These are phyloP conservation scores for Pseudofabraea citricarpa DNA, from an alignment of 2,329 filamentous ascomycete genomes.

Conservation along the genomic window DNA sequence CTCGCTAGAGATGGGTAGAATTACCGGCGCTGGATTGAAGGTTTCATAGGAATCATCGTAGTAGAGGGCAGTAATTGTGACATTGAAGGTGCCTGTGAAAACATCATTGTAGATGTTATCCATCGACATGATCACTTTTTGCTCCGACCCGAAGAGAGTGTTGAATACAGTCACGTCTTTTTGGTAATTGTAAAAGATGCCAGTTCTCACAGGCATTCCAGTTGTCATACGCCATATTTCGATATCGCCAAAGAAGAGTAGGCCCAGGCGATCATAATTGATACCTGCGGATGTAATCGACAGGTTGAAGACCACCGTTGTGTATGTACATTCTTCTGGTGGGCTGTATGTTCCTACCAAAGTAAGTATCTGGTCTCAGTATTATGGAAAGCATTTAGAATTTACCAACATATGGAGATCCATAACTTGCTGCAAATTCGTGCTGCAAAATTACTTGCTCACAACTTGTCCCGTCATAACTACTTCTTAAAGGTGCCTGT, in stretches of 20 bases:
- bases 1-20: conserved; percentile 52
- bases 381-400: neutral
- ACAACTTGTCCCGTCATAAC: conserved; percentile 13
- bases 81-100: conserved; percentile 68
- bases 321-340: conserved; percentile 24
- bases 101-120: conserved; percentile 63
- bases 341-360: neutral
- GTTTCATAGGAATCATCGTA: conserved; percentile 23
- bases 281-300: conserved; percentile 53
- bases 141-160: conserved; percentile 53
- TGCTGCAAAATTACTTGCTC: conserved; percentile 33
- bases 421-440: conserved; percentile 66
- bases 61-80: conserved; percentile 53
- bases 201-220: conserved; percentile 52
- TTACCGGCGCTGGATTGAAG: conserved; percentile 48
- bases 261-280: conserved; percentile 57
- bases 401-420: conserved; percentile 60
- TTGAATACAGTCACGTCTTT: conserved; percentile 63
- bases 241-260: conserved; percentile 57
- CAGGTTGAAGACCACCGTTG: conserved; percentile 45
- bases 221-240: conserved; percentile 63
- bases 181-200: conserved; percentile 49
- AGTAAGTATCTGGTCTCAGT: too few relatives aligned
- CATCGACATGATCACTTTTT: conserved; percentile 65
- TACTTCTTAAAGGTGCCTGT: conserved; percentile 15